Evolutionary conservation across 805 yeast species (phyloP), one percentile per base, ranked within the genome.

Genomic region (Tetrapisispora pingtungensis): DNA sequence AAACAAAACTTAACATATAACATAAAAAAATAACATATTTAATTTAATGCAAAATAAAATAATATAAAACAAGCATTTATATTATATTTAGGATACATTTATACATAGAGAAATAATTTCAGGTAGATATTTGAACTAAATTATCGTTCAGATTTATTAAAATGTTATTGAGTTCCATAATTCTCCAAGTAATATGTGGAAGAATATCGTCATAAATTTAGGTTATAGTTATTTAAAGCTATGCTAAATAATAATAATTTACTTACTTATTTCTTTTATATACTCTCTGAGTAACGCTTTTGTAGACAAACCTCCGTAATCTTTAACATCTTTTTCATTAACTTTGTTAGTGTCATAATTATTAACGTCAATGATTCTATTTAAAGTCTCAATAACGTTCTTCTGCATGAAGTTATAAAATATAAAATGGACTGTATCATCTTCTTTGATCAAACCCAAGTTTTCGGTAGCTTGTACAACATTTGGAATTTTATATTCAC

Each of bases 321-420:
- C 42, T n/a, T 61, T 58, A 34, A 65, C 67, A 31, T 73, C 73
- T 1, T 57, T 40, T 1, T 54, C 54, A n/a, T 64, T 56, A 46
- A 68, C 70, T 10, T 45, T 10, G 38, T 33, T 19, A 46, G 47
- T 20, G 56, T 57, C 13, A 67, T 48, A 32, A 8, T 42, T 38
- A n/a, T 34, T 36, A n/a, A 40, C 43, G 5, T 17, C 14, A 5
- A 37, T 43, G 3, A 53, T 44, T 6, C 52, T 49, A 26, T 67
- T 61, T 24, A 76, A 54, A 0, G 81, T 83, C 13, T 61, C 57
- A 14, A 72, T 47, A 4, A 80, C 58, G 49, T 72, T 73, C 2
- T 72, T 69, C 45, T 74, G 71, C 54, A 90, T 74, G 59, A 88
- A 93, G 53, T 81, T 84, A 60, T 85, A 83, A 61, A 81, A 89